These are phyloP conservation scores for Citrus medica DNA, from an alignment of 345 rosid genomes.

Conservation along the genomic window DNA sequence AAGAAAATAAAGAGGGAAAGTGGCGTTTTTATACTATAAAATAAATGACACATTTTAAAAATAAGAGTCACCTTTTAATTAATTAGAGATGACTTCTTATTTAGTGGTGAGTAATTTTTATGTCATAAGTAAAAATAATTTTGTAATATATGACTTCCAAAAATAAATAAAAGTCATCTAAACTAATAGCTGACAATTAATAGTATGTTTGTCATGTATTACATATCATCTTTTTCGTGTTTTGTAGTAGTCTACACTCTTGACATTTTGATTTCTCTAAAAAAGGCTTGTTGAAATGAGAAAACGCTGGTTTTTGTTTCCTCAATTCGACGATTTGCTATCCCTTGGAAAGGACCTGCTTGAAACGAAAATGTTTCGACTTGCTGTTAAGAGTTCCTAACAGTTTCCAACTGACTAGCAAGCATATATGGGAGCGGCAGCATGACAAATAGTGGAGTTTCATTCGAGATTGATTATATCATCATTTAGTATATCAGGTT, in stretches of 20 bases:
- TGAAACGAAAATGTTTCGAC: background rate
- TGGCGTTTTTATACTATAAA: too few species aligned
- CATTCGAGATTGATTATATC: slow-evolving; percentile 75
- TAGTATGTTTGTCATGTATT: too few species aligned
- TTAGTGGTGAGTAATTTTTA: too few species aligned
- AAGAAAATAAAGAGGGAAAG: too few species aligned
- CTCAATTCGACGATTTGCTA: slow-evolving; percentile 26
- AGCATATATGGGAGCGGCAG: slow-evolving; percentile 4
- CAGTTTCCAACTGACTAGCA: slow-evolving; percentile 6
- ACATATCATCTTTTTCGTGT: too few species aligned
- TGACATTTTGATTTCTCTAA: background rate
- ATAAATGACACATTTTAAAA: too few species aligned
- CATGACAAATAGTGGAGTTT: slow-evolving; percentile 10
- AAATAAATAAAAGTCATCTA: too few species aligned
- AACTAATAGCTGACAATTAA: too few species aligned
- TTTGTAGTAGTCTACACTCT: background rate
- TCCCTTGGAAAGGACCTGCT: slow-evolving; percentile 20
- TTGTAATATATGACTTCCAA: too few species aligned
- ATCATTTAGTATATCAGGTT: slow-evolving; percentile 69
- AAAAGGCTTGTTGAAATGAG: background rate
- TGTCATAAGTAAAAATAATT: too few species aligned
- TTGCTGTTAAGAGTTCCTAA: slow-evolving; percentile 6
- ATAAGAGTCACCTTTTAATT: too few species aligned
- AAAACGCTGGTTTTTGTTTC: background rate
- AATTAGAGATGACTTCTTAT: too few species aligned